Conservation (phyloP, 192 early-diverging fungal species). For the Linnemannia exigua region DNA sequence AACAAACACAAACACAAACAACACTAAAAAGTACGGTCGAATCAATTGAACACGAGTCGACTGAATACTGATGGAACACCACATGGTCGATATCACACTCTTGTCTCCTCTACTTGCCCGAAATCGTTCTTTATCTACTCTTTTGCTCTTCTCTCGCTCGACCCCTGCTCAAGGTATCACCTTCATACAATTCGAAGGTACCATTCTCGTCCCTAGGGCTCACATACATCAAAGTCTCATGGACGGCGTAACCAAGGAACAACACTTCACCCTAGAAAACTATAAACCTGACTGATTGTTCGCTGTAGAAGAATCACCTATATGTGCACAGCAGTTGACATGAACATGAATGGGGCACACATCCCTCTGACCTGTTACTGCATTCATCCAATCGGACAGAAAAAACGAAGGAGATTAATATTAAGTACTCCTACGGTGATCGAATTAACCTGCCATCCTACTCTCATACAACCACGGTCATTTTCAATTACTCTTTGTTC, state of each 20-base stretch:
- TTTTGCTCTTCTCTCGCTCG: too few species aligned
- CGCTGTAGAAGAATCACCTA: background rate
- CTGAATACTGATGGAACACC: constrained; percentile 1
- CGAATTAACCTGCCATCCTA: background rate
- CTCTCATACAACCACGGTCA: background rate
- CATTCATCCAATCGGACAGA: background rate
- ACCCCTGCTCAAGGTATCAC: too few species aligned
- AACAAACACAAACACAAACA: background rate
- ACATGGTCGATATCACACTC: background rate
- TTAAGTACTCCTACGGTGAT: background rate
- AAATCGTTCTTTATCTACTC: too few species aligned
- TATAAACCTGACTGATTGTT: background rate
- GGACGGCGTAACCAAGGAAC: background rate
- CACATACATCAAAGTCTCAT: background rate
- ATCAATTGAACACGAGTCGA: background rate
- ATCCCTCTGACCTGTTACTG: background rate
- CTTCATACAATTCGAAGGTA: too few species aligned
- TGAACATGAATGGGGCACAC: too few species aligned
- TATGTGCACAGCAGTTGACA: background rate
- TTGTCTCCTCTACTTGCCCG: too few species aligned
- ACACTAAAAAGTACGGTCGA: background rate
- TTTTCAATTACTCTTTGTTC: background rate
- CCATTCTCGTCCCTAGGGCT: background rate
- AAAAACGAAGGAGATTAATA: background rate
- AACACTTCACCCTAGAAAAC: background rate